These are phyloP conservation scores for Dothidotthia symphoricarpi DNA, from an alignment of 2,329 filamentous ascomycete species.

Conservation along the genomic window DNA sequence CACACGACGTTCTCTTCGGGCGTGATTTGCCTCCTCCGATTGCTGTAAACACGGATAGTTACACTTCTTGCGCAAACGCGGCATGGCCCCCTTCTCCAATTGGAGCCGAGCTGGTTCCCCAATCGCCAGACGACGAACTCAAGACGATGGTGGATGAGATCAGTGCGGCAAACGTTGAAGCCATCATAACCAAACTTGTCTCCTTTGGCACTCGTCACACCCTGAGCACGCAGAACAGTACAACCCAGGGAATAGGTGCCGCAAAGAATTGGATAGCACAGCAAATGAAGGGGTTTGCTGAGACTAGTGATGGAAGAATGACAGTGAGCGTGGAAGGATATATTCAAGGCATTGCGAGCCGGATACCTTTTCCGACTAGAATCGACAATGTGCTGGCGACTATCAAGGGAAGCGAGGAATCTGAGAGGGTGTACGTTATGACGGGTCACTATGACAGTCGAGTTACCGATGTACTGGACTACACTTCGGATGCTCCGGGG, in stretches of 20 bases:
- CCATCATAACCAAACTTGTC: conserved; percentile 54
- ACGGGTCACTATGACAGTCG: conserved; percentile 59
- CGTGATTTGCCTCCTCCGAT: conserved; percentile 29
- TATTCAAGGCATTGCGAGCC: conserved; percentile 48
- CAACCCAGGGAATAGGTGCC: conserved; percentile 55
- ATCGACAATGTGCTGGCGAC: conserved; percentile 54
- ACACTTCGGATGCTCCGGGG: conserved; percentile 54
- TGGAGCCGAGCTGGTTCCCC: conserved; percentile 41
- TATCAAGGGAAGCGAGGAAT: conserved; percentile 51
- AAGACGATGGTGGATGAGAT: conserved; percentile 43
- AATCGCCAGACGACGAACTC: conserved; percentile 44
- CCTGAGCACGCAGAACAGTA: conserved; percentile 53
- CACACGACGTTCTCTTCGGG: conserved; percentile 28
- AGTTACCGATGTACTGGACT: conserved; percentile 53
- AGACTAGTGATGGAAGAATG: conserved; percentile 51
- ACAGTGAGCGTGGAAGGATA: conserved; percentile 53
- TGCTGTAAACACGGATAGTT: conserved; percentile 34
- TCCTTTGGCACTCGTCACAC: conserved; percentile 60
- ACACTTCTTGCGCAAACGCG: conserved; percentile 35
- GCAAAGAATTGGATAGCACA: conserved; percentile 57
- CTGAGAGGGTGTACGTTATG: conserved; percentile 53
- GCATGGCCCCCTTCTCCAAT: conserved; percentile 46
- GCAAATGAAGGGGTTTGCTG: conserved; percentile 52
- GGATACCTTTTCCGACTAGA: conserved; percentile 53
- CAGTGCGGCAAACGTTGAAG: conserved; percentile 48